A percentile compares a stretch with the other conserved stretches of the same genome.
Conservation (phyloP, 768 basidiomycete genomes). For the Auriculariales sp. region DNA sequence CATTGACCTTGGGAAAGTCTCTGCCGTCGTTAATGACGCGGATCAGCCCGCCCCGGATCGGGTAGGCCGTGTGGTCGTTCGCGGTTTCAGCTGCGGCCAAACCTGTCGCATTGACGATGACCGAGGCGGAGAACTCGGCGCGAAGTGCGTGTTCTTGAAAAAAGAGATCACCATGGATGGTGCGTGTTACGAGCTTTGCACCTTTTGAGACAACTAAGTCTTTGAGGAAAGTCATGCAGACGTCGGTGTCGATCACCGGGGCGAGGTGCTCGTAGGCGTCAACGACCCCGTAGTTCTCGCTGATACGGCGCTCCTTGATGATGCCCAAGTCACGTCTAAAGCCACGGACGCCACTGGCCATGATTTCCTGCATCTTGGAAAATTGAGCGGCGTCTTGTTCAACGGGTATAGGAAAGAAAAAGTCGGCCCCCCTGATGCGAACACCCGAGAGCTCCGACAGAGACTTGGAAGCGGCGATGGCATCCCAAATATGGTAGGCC, state of each 20-base stretch:
- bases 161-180: conserved; percentile 19
- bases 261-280: conserved; percentile 22
- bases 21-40: conserved; percentile 22
- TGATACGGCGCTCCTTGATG: conserved; percentile 15
- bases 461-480: conserved; percentile 11
- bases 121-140: conserved; percentile 14
- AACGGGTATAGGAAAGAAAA: conserved; percentile 19
- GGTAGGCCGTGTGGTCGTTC: conserved; percentile 19
- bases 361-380: conserved; percentile 14
- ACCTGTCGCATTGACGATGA: conserved; percentile 24
- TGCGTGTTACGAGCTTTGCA: conserved; percentile 15
- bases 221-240: conserved; percentile 20
- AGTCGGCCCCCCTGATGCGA: conserved; percentile 19
- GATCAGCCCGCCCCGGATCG: conserved; percentile 23
- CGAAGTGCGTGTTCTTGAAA: conserved; percentile 14
- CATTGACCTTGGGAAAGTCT: conserved; percentile 19
- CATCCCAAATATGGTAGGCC: conserved; percentile 19
- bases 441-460: conserved; percentile 13
- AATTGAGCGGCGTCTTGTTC: conserved; percentile 15
- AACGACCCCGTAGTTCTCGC: conserved; percentile 16
- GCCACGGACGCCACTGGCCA: conserved; percentile 12
- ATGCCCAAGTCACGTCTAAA: conserved; percentile 10
- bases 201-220: conserved; percentile 14
- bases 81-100: conserved; percentile 19
- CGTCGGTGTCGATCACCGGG: conserved; percentile 24